Evolutionary conservation across 331 rosid species (phyloP).

Genomic region (Quercus tomentella): DNA sequence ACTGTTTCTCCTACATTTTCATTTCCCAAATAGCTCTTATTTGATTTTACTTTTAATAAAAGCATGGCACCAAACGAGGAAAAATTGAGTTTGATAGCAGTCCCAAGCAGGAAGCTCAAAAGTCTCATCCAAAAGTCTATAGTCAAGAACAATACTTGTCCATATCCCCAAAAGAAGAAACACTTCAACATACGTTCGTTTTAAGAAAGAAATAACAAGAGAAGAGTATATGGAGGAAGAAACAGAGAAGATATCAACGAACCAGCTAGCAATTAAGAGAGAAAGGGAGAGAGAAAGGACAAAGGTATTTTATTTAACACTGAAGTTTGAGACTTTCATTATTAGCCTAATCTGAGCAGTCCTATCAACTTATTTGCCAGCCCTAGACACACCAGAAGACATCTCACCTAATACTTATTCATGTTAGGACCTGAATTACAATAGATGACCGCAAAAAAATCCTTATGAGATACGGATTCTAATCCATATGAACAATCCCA

Average conservation of each 20-base stretch:
- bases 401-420: not conserved
- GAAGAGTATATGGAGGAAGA: not conserved
- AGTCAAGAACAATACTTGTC: not conserved
- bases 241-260: not conserved
- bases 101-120: not conserved
- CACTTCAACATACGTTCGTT: not conserved
- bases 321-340: not conserved
- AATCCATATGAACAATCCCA: not conserved
- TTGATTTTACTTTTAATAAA: too few relatives aligned
- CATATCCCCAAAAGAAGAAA: not conserved
- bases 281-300: not conserved
- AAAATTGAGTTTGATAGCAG: not conserved
- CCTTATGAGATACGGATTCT: not conserved
- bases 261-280: not conserved
- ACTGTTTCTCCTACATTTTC: too few relatives aligned
- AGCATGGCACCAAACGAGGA: not conserved
- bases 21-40: too few relatives aligned
- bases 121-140: not conserved
- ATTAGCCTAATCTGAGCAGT: not conserved
- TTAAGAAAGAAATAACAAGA: not conserved
- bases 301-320: not conserved
- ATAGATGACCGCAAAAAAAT: not conserved
- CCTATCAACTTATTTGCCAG: not conserved
- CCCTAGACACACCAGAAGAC: not conserved
- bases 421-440: not conserved